phyloP scores from a whole-genome alignment of 1,284 basidiomycete genomes.

The Fistulinella cinereoalba region DNA sequence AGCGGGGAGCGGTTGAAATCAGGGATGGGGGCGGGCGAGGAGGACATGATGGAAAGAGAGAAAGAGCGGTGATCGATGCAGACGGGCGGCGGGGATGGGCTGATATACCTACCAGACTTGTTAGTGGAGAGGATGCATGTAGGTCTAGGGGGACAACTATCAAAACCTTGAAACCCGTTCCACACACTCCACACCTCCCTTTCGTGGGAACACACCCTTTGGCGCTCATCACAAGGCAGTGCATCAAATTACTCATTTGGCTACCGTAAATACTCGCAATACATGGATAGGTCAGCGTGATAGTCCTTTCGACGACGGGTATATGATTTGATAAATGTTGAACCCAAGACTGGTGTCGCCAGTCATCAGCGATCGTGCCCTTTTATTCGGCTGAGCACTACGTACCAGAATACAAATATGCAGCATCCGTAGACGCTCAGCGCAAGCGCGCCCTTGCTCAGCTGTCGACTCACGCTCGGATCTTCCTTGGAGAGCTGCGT shows the following conservation, averaged over 20 bases:
- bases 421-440: conserved; percentile 75
- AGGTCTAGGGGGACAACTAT: conserved; percentile 32
- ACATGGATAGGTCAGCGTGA: too few species aligned
- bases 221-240: conserved; percentile 11
- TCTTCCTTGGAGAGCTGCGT: conserved; percentile 72
- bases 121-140: conserved; percentile 22
- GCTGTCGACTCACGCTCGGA: conserved; percentile 49
- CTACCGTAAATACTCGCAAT: conserved; percentile 11
- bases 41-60: conserved; percentile 9
- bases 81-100: conserved; percentile 1
- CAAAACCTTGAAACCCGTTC: conserved; percentile 3
- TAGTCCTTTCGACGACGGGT: conserved; percentile 24
- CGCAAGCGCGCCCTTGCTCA: conserved; percentile 63
- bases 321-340: conserved; percentile 66
- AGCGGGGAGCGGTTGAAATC: conserved; percentile 5
- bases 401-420: conserved; percentile 87
- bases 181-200: conserved; percentile 1
- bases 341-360: conserved; percentile 60
- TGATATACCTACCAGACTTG: too few species aligned
- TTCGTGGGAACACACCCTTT: conserved; percentile 25
- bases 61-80: not conserved
- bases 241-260: conserved; percentile 1
- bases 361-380: conserved; percentile 7
- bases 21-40: conserved; percentile 6
- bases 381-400: conserved; percentile 11